Evolutionary conservation across 2,329 filamentous ascomycete species (phyloP).

Genomic region (Rugonectria rugulosa): DNA sequence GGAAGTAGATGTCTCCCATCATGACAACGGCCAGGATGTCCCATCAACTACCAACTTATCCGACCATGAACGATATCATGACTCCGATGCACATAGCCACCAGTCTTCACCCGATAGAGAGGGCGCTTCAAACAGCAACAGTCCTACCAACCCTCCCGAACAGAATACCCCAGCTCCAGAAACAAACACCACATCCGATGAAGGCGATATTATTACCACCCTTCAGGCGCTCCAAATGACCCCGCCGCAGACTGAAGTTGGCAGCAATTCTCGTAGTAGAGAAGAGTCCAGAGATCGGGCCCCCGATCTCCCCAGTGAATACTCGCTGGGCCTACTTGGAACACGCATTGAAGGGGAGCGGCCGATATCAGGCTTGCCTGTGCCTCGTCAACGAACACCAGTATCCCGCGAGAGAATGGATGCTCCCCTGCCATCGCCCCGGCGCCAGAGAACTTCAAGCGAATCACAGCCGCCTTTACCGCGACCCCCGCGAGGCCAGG

Average conservation of each 20-base stretch:
- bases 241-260: not conserved
- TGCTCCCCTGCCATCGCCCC: slow-evolving; percentile 34
- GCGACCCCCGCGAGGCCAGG: slow-evolving; percentile 16
- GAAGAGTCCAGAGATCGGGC: not conserved
- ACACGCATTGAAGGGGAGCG: slow-evolving; percentile 2
- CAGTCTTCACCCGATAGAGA: not conserved
- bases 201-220: slow-evolving; percentile 11
- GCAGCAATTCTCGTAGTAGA: slow-evolving; percentile 9
- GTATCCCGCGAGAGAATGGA: slow-evolving; percentile 40
- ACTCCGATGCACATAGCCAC: not conserved
- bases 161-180: not conserved
- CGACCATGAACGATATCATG: not conserved
- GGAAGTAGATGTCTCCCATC: slow-evolving; percentile 13
- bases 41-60: not conserved
- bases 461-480: slow-evolving; percentile 31
- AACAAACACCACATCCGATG: not conserved
- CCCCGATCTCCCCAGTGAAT: not conserved
- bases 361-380: slow-evolving; percentile 9
- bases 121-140: not conserved
- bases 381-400: slow-evolving; percentile 27
- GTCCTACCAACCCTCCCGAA: not conserved
- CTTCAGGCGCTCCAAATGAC: slow-evolving; percentile 6
- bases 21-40: slow-evolving; percentile 1
- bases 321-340: not conserved
- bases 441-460: slow-evolving; percentile 12